Conservation (phyloP, 208 protist species). For the Trypanosoma vivax region DNA sequence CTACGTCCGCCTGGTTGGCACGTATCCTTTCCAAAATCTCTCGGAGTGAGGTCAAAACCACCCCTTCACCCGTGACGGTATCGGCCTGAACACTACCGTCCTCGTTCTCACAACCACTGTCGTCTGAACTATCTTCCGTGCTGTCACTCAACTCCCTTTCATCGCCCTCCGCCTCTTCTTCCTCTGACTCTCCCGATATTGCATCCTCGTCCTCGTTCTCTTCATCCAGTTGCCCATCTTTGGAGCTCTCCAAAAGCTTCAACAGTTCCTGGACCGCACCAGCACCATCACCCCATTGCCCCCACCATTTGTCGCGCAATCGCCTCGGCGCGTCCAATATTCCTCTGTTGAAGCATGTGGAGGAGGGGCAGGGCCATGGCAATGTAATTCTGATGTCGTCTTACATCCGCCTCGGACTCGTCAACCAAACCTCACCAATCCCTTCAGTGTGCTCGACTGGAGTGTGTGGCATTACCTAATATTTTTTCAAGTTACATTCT, state of each 20-base stretch:
- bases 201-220: slow-evolving; percentile 7
- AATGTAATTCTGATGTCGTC: slow-evolving; percentile 12
- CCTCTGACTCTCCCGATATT: slow-evolving; percentile 4
- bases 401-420: too few species aligned
- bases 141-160: not conserved
- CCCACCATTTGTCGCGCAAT: slow-evolving; percentile 14
- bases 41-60: not conserved
- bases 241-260: not conserved
- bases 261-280: slow-evolving; percentile 4
- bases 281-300: slow-evolving; percentile 9
- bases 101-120: slow-evolving; percentile 7
- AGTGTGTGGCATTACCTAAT: too few species aligned
- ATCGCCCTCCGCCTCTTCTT: not conserved
- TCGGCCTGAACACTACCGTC: slow-evolving; percentile 2
- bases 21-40: not conserved
- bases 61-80: not conserved
- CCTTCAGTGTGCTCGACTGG: not conserved
- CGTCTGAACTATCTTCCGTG: not conserved
- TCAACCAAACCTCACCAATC: not conserved
- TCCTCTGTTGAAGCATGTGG: slow-evolving; percentile 7
- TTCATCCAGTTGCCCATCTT: not conserved
- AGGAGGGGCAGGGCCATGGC: slow-evolving; percentile 16
- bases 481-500: too few species aligned
- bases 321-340: slow-evolving; percentile 3
- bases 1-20: too few species aligned